Evolutionary conservation across 2,329 filamentous ascomycete genomes (phyloP).

Genomic region (Stagonosporopsis cucurbitacearum): DNA sequence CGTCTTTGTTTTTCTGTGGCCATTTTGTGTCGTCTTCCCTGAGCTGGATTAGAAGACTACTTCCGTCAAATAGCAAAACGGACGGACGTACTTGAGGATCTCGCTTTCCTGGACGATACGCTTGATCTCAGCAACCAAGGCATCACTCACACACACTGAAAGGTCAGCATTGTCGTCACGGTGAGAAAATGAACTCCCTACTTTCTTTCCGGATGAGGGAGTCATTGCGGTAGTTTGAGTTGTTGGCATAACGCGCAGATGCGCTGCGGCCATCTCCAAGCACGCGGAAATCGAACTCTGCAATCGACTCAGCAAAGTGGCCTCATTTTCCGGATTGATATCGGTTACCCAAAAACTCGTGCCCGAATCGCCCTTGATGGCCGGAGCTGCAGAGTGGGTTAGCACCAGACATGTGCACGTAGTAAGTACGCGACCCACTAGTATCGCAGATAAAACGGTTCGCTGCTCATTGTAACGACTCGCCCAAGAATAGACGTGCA

Average conservation of each 20-base stretch:
- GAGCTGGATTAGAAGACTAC: constrained; percentile 28
- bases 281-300: constrained; percentile 95
- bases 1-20: constrained; percentile 99
- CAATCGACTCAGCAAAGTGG: constrained; percentile 14
- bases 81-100: constrained; percentile 80
- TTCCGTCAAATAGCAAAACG: not conserved
- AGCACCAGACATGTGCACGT: constrained; percentile 25
- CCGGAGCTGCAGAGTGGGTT: constrained; percentile 72
- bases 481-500: not conserved
- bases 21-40: constrained; percentile 98
- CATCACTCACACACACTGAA: constrained; percentile 91
- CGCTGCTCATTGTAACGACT: constrained; percentile 67
- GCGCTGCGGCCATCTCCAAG: constrained; percentile 93
- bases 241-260: constrained; percentile 96
- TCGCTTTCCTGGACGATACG: constrained; percentile 96
- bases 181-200: constrained; percentile 55
- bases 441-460: constrained; percentile 95
- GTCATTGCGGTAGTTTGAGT: constrained; percentile 99
- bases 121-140: constrained; percentile 92
- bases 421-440: constrained; percentile 70
- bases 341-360: constrained; percentile 88
- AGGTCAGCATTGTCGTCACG: constrained; percentile 10
- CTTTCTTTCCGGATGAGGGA: constrained; percentile 99
- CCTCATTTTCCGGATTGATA: not conserved
- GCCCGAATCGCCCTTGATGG: constrained; percentile 95